Base-by-base conservation (phyloP, 2,329 filamentous ascomycete species). In the Pestalotiopsis sp. region DNA sequence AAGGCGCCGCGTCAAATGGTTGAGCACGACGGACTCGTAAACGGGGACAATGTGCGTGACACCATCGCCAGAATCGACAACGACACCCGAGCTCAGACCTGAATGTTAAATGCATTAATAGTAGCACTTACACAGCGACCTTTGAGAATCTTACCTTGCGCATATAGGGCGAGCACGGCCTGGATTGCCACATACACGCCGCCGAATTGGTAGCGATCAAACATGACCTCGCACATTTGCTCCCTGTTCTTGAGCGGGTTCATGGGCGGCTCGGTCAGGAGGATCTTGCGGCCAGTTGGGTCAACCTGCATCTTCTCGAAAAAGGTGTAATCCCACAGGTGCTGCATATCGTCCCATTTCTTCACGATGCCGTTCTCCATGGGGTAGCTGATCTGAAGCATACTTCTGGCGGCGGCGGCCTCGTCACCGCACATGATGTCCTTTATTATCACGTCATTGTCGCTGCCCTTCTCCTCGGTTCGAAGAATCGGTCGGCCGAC, bases 321-420 rank as follows among this genome's bases (percentile, higher is more conserved):
- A 82, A 99, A 99, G 27, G 96, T 99, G 82, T 97, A 98, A 84
- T 99, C 95, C 96, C 96, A 99, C 68, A 99, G 91, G 80, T 98
- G 95, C 85, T 97, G 93, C 96, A 99, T 99, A 82, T 99, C 96
- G 76, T 99, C 96, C 96, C 96, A 99, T 79, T 94, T 95, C 89
- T 98, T 98, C 74, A 99, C 94, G 77, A 99, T 98, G 77, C 96
- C 96, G 81, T 99, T 99, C 83, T 99, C 96, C 96, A 99, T 99
- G 75, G 96, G 96, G 81, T 99, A 99, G 82, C 92, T 97, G 79
- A 99, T 97, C 83, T 99, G 96, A 70, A 99, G 90, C 94, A 98
- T 97, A 71, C 93, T 97, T 78, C 96, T 91, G 73, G 96, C 95
- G 66, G 94, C 94, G 17, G 96, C 95, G 64, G 96, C 96, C 84